A percentile compares a stretch with the other conserved stretches of the same genome.
Evolutionary conservation across 768 basidiomycete species (phyloP).

Genomic region (Boletus eberwhitei): DNA sequence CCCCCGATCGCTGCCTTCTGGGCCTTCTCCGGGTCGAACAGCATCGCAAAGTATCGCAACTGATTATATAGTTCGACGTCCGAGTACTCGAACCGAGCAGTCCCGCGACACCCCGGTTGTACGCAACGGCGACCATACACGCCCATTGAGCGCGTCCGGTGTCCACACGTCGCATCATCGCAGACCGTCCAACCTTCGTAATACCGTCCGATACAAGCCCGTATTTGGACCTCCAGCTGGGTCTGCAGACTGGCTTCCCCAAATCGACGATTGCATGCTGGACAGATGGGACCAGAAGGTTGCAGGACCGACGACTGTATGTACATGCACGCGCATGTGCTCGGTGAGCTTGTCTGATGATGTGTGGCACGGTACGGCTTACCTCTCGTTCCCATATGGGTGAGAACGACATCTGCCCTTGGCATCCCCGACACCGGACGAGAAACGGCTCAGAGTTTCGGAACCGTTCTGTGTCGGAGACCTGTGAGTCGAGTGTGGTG

Average conservation of each 20-base stretch:
- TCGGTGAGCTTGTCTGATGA: background rate
- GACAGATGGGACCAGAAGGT: constrained; percentile 66
- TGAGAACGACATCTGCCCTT: constrained; percentile 52
- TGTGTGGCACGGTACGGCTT: constrained; percentile 13
- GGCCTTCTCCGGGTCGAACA: constrained; percentile 75
- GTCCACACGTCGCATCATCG: constrained; percentile 79
- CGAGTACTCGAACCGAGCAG: constrained; percentile 56
- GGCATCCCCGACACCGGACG: constrained; percentile 76
- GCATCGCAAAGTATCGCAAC: constrained; percentile 72
- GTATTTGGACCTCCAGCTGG: constrained; percentile 87
- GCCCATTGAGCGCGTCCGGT: constrained; percentile 89
- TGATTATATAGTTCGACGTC: constrained; percentile 88
- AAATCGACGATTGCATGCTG: constrained; percentile 55
- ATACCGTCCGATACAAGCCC: constrained; percentile 70
- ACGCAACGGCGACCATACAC: constrained; percentile 87
- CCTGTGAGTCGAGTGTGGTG: constrained; percentile 80
- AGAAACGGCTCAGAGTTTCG: constrained; percentile 67
- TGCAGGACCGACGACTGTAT: constrained; percentile 64
- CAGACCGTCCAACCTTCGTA: constrained; percentile 91
- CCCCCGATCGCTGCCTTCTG: constrained; percentile 49
- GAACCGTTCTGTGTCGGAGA: constrained; percentile 87
- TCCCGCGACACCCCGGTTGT: constrained; percentile 28
- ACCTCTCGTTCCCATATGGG: constrained; percentile 62
- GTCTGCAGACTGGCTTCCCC: constrained; percentile 62
- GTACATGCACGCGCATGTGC: background rate